Conservation (phyloP, 2,329 filamentous ascomycete species). For the Sporothrix euskadiensis region DNA sequence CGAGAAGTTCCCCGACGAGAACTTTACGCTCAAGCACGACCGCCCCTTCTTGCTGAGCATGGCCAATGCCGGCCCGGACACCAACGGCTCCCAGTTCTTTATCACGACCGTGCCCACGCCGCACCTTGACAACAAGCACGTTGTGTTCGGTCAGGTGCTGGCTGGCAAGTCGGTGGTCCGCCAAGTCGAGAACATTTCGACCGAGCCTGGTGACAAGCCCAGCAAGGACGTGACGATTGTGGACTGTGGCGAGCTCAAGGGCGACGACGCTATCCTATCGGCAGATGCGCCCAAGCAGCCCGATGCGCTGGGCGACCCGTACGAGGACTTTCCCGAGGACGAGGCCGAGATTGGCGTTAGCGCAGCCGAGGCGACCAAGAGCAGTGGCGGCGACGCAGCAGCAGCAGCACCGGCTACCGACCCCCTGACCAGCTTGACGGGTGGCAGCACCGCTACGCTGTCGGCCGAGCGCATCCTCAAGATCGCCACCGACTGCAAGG, state of each 20-base stretch:
- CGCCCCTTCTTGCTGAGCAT: constrained; percentile 93
- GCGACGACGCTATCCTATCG: constrained; percentile 62
- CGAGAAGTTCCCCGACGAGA: constrained; percentile 96
- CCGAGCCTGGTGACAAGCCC: constrained; percentile 76
- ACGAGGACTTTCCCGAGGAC: constrained; percentile 96
- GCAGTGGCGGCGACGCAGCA: background rate
- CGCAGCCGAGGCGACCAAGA: constrained; percentile 58
- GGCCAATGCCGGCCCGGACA: constrained; percentile 93
- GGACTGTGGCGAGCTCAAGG: constrained; percentile 84
- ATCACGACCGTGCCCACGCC: constrained; percentile 93
- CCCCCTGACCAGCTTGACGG: constrained; percentile 28
- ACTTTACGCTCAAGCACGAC: constrained; percentile 88
- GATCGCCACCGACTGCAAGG: constrained; percentile 84
- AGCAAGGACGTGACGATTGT: constrained; percentile 68
- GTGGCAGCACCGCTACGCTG: constrained; percentile 49
- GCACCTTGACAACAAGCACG: constrained; percentile 90
- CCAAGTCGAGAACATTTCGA: constrained; percentile 82
- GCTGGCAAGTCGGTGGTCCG: constrained; percentile 89
- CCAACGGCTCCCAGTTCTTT: constrained; percentile 98
- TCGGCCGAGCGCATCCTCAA: constrained; percentile 68
- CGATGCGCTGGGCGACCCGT: constrained; percentile 83
- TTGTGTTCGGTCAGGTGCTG: constrained; percentile 93
- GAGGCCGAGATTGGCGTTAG: constrained; percentile 49
- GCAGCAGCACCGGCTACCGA: background rate
- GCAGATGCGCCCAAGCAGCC: constrained; percentile 65